Evolutionary conservation across 2,329 filamentous ascomycete genomes (phyloP), one percentile per base, ranked within the genome.

Genomic region (Fusarium incarnatum): DNA sequence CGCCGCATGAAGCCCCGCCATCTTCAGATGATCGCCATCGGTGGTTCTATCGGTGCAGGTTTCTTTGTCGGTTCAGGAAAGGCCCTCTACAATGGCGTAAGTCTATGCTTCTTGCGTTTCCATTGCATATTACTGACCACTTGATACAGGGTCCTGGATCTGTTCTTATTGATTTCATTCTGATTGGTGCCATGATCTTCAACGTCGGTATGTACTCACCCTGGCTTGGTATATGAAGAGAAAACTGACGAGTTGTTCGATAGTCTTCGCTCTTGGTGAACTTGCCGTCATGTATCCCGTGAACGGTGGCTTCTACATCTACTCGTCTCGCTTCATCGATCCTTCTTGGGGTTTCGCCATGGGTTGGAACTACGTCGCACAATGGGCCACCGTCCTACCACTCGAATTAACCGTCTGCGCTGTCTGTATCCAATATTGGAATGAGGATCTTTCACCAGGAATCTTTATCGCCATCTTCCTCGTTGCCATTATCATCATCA

Each of bases 11-110:
- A 86, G 80, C 80, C 82, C 50, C 85, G 87, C 69, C 87, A 89
- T 79, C 79, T 89, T 73, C 85, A 89, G 78, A 88, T 89, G 87
- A 89, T 89, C 79, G 85, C 86, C 72, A 88, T 89, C 53, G 86
- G 86, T 76, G 87, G 87, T 61, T 87, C 86, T 32, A 89, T 89
- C 63, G 87, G 87, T 78, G 87, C 87, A 76, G 87, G 87, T 80
- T 88, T 89, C 81, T 89, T 89, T 77, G 87, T 89, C 75, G 86
- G 87, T 73, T 88, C 86, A 56, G 87, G 87, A 74, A 77, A 80
- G 71, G 87, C 87, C 48, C 81, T 89, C 13, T 74, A 74, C 70
- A 83, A 78, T 60, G 87, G 87, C 78, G 84, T 75, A 63, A 67
- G 73, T 69, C 5, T 13, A 37, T 10, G 3, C 6, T 15, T 8